These are phyloP conservation scores for Echites panduratus DNA, from an alignment of 257 asterid species.

Conservation along the genomic window DNA sequence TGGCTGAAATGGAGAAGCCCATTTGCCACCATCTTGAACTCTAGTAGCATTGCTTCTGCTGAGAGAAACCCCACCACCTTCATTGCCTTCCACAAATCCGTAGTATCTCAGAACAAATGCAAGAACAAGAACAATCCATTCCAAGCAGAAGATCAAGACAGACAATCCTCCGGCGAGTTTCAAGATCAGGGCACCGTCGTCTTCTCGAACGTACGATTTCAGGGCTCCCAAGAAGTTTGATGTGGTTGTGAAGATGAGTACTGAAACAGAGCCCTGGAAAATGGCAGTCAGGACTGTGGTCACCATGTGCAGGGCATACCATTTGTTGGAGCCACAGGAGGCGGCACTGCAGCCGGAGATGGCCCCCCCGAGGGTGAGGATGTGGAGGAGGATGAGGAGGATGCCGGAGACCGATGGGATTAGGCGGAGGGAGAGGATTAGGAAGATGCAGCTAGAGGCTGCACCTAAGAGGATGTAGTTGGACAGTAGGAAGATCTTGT, in stretches of 20 bases:
- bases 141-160: conserved; percentile 27
- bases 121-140: conserved; percentile 32
- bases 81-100: conserved; percentile 29
- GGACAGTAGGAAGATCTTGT: conserved; percentile 41
- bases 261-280: conserved; percentile 38
- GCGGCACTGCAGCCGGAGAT: conserved; percentile 46
- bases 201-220: conserved; percentile 29
- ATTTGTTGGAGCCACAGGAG: conserved; percentile 18
- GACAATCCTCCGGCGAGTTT: conserved; percentile 37
- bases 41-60: conserved; percentile 12
- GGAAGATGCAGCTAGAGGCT: conserved; percentile 74
- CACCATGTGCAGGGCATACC: conserved; percentile 36
- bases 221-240: conserved; percentile 18
- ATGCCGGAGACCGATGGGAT: conserved; percentile 54
- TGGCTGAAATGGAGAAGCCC: conserved; percentile 25
- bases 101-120: conserved; percentile 36
- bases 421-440: conserved; percentile 68
- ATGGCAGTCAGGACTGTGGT: conserved; percentile 36
- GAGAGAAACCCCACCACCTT: conserved; percentile 1
- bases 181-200: conserved; percentile 25
- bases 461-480: conserved; percentile 67
- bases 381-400: conserved; percentile 70
- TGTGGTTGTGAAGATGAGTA: conserved; percentile 30
- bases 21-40: conserved; percentile 24
- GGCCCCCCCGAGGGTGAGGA: conserved; percentile 60